Evolutionary conservation across 2,329 filamentous ascomycete genomes (phyloP).

Genomic region (Coniochaeta sp.): DNA sequence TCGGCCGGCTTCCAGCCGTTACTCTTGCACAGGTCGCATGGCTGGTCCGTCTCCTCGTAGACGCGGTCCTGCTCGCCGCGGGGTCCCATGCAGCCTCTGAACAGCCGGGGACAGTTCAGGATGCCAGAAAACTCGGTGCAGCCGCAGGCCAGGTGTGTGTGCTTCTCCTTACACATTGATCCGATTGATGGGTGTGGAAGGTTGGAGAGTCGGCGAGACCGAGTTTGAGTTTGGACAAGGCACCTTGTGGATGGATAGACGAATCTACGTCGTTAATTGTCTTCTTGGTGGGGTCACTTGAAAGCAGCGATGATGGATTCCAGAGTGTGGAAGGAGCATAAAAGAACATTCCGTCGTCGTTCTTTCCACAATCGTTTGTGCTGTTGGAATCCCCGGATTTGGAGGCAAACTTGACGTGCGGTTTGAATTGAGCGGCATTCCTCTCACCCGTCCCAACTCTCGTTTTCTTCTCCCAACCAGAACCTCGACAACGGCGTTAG

Average conservation of each 20-base stretch:
- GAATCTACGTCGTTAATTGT: not conserved
- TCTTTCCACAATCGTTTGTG: not conserved
- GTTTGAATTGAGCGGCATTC: too few relatives aligned
- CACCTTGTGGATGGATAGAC: too few relatives aligned
- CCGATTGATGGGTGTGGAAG: not conserved
- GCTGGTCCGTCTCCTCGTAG: not conserved
- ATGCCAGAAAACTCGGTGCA: not conserved
- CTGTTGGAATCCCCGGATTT: not conserved
- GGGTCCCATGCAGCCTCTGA: not conserved
- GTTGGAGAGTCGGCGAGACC: not conserved
- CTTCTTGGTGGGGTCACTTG: not conserved
- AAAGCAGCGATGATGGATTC: not conserved
- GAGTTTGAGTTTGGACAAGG: not conserved
- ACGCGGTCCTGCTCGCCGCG: not conserved
- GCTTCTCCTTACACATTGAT: constrained; percentile 1
- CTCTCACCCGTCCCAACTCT: too few relatives aligned
- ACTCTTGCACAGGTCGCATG: not conserved
- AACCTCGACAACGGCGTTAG: not conserved
- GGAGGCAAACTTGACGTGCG: too few relatives aligned
- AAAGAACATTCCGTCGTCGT: not conserved
- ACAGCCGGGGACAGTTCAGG: not conserved
- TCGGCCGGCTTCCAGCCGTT: not conserved
- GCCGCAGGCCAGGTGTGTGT: not conserved
- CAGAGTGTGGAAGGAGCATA: not conserved
- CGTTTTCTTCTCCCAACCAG: not conserved